A percentile compares a stretch with the other conserved stretches of the same genome.
Conservation (phyloP, 805 yeast genomes). For the Pichia sporocuriosa region DNA sequence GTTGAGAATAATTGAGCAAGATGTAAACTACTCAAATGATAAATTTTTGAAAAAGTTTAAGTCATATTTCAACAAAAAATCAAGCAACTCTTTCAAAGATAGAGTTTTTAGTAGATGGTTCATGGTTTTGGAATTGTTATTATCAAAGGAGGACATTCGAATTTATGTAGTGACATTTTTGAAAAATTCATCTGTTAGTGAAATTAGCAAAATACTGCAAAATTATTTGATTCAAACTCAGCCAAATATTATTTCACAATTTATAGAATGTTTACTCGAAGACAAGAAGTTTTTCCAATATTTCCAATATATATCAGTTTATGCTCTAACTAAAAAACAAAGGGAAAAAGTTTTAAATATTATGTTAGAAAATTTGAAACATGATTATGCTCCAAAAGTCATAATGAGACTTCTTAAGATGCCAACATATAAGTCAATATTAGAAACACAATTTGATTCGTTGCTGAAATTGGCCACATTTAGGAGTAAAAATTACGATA, state of each 20-base stretch:
- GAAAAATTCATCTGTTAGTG: constrained; percentile 12
- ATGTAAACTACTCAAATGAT: constrained; percentile 18
- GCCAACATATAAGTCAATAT: constrained; percentile 47
- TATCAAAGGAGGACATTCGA: constrained; percentile 23
- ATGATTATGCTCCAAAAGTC: not conserved
- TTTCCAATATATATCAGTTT: constrained; percentile 38
- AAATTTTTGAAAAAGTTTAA: constrained; percentile 21
- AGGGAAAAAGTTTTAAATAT: constrained; percentile 27
- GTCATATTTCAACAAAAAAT: constrained; percentile 16
- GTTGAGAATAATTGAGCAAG: constrained; percentile 41
- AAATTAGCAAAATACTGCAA: constrained; percentile 22
- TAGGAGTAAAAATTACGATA: not conserved
- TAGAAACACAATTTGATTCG: constrained; percentile 34
- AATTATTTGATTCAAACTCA: constrained; percentile 47
- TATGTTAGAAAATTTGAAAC: constrained; percentile 10
- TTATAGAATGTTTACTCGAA: constrained; percentile 14
- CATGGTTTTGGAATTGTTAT: constrained; percentile 38
- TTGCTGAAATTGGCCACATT: constrained; percentile 14
- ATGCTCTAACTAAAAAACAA: constrained; percentile 36
- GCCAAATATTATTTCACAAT: constrained; percentile 26
- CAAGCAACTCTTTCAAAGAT: constrained; percentile 14
- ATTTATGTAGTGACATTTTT: constrained; percentile 28
- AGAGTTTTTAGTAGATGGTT: constrained; percentile 47
- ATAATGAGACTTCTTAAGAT: constrained; percentile 37
- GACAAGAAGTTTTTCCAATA: not conserved